Percentiles rank a stretch among this genome's conserved stretches.
phyloP scores from a whole-genome alignment of 768 basidiomycete genomes.

The Tulasnella sp. region DNA sequence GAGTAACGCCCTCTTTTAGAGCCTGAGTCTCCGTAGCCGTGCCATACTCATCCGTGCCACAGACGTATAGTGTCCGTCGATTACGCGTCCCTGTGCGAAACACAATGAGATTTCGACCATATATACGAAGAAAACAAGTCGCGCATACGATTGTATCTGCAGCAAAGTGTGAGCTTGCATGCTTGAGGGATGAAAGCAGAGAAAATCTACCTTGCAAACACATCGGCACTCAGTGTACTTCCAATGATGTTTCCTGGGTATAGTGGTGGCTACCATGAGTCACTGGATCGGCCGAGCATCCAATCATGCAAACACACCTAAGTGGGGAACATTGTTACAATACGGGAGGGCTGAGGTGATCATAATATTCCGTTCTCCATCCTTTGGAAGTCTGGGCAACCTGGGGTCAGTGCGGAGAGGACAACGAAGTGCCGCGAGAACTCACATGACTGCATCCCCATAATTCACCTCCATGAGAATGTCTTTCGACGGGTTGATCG shows the following conservation, averaged over 20 bases:
- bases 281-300: slow-evolving; percentile 3
- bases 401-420: slow-evolving; percentile 9
- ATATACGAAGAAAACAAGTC: slow-evolving; percentile 1
- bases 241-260: slow-evolving; percentile 75
- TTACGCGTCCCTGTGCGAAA: slow-evolving; percentile 55
- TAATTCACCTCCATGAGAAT: slow-evolving; percentile 35
- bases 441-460: slow-evolving; percentile 36
- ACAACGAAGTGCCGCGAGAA: slow-evolving; percentile 5
- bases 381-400: slow-evolving; percentile 51
- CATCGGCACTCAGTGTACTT: slow-evolving; percentile 93
- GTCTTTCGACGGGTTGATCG: slow-evolving; percentile 25
- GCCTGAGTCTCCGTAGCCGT: slow-evolving; percentile 99
- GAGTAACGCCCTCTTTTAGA: slow-evolving; percentile 71
- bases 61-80: slow-evolving; percentile 83
- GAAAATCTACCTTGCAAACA: slow-evolving; percentile 72
- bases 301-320: slow-evolving; percentile 42
- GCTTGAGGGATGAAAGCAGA: not conserved
- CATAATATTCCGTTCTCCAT: slow-evolving; percentile 77
- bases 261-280: not conserved
- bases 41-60: slow-evolving; percentile 99
- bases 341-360: slow-evolving; percentile 94
- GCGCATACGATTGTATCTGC: slow-evolving; percentile 25
- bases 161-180: not conserved
- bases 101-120: too few relatives aligned
- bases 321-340: slow-evolving; percentile 94